These are phyloP conservation scores for Diaporthe amygdali DNA, from an alignment of 2,329 filamentous ascomycete genomes.

Conservation along the genomic window DNA sequence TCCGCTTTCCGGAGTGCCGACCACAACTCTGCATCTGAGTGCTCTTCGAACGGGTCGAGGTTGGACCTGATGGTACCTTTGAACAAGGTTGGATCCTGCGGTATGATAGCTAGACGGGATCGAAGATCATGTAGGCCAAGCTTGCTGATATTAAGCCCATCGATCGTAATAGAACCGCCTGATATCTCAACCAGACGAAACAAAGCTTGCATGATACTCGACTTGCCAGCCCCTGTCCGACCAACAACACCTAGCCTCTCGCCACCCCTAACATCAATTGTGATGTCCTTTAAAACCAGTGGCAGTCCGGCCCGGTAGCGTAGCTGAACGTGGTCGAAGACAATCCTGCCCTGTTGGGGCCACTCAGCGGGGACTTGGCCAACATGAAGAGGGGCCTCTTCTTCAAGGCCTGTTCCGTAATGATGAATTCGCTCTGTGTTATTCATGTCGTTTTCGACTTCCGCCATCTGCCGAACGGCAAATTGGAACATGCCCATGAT, in stretches of 20 bases:
- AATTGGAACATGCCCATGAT: constrained; percentile 98
- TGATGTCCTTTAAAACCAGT: constrained; percentile 72
- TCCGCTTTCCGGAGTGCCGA: constrained; percentile 78
- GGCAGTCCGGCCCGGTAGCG: constrained; percentile 75
- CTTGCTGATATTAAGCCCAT: constrained; percentile 57
- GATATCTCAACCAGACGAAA: constrained; percentile 61
- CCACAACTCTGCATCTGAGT: constrained; percentile 80
- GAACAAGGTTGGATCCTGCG: constrained; percentile 71
- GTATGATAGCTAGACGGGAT: constrained; percentile 67
- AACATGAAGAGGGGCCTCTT: constrained; percentile 85
- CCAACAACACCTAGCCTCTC: constrained; percentile 78
- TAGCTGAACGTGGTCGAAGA: constrained; percentile 79
- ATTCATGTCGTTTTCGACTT: constrained; percentile 98
- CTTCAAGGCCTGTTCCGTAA: constrained; percentile 85
- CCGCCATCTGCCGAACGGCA: constrained; percentile 91
- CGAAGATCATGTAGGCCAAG: constrained; percentile 66
- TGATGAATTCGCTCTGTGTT: constrained; percentile 89
- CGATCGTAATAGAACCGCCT: constrained; percentile 48
- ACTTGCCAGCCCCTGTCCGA: constrained; percentile 70
- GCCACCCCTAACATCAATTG: constrained; percentile 74
- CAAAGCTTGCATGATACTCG: constrained; percentile 66
- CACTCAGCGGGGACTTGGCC: constrained; percentile 74
- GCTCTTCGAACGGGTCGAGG: constrained; percentile 79
- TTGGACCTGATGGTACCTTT: constrained; percentile 78
- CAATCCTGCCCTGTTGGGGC: constrained; percentile 85